Percentiles rank a stretch among this genome's conserved stretches.
Conservation (phyloP, 176 grass and related monocot species). For the Puya raimondii region DNA sequence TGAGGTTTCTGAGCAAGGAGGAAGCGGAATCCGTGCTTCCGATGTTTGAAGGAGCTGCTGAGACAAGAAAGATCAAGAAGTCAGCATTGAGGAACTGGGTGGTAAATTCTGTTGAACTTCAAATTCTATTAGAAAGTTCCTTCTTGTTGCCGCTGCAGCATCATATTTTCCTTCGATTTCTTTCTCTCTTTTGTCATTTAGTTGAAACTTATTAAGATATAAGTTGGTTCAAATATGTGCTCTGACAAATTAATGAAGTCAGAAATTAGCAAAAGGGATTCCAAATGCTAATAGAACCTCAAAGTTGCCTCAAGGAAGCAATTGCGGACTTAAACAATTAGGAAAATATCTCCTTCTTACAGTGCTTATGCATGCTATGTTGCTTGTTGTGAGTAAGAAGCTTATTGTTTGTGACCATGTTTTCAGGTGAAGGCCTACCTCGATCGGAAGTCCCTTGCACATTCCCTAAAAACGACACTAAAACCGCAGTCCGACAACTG, state of each 20-base stretch:
- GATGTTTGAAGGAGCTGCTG: slow-evolving; percentile 82
- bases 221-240: background rate
- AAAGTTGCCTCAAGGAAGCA: background rate
- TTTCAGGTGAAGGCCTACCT: slow-evolving; percentile 75
- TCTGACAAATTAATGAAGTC: background rate
- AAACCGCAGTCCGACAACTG: slow-evolving; percentile 88
- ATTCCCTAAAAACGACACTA: slow-evolving; percentile 98
- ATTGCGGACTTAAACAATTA: background rate
- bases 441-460: slow-evolving; percentile 75
- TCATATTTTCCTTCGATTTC: background rate
- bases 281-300: background rate
- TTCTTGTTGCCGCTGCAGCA: background rate
- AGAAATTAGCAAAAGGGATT: background rate
- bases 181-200: too few species aligned
- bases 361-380: too few species aligned
- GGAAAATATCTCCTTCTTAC: too few species aligned
- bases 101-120: slow-evolving; percentile 37
- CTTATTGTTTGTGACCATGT: slow-evolving; percentile 4
- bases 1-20: slow-evolving; percentile 79
- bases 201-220: background rate
- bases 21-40: slow-evolving; percentile 56
- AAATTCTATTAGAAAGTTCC: slow-evolving; percentile 5
- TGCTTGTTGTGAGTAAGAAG: background rate
- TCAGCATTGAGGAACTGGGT: slow-evolving; percentile 94
- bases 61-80: slow-evolving; percentile 71